phyloP scores from a whole-genome alignment of 2,329 filamentous ascomycete genomes.

The Pseudocercospora ulei region DNA sequence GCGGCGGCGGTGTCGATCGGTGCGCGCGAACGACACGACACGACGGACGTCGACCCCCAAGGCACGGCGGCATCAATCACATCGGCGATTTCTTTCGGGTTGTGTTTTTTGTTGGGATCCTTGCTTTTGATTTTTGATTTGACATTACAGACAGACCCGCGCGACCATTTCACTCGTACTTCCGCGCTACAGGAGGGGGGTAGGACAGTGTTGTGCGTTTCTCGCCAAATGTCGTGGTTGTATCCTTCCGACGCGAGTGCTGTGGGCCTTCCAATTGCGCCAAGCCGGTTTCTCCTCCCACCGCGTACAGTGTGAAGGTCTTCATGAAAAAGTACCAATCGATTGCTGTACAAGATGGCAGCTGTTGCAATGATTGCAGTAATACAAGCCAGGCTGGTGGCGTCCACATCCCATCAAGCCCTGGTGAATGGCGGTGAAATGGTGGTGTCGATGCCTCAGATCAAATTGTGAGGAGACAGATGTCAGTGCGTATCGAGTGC shows the following conservation, averaged over 20 bases:
- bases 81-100: no score
- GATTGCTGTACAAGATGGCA: constrained; percentile 12
- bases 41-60: no score
- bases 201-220: not conserved
- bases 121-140: constrained; percentile 8
- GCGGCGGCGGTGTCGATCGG: no score
- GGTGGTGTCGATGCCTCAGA: constrained; percentile 20
- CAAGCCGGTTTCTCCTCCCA: constrained; percentile 9
- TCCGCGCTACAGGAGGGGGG: not conserved
- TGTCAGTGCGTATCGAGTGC: constrained; percentile 14
- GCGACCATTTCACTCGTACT: constrained; percentile 9
- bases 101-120: not conserved
- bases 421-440: constrained; percentile 23
- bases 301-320: constrained; percentile 14
- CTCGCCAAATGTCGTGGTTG: constrained; percentile 9
- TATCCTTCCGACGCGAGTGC: constrained; percentile 3
- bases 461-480: constrained; percentile 19
- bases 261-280: constrained; percentile 8
- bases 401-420: constrained; percentile 1
- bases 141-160: constrained; percentile 12
- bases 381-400: constrained; percentile 13
- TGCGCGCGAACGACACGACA: no score
- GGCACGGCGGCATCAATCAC: no score
- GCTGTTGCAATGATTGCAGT: constrained; percentile 14
- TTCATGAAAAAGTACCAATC: constrained; percentile 9